Percentiles rank a stretch among this genome's conserved stretches.
Evolutionary conservation across 2,329 filamentous ascomycete genomes (phyloP).

Genomic region (Fusarium gaditjirri): DNA sequence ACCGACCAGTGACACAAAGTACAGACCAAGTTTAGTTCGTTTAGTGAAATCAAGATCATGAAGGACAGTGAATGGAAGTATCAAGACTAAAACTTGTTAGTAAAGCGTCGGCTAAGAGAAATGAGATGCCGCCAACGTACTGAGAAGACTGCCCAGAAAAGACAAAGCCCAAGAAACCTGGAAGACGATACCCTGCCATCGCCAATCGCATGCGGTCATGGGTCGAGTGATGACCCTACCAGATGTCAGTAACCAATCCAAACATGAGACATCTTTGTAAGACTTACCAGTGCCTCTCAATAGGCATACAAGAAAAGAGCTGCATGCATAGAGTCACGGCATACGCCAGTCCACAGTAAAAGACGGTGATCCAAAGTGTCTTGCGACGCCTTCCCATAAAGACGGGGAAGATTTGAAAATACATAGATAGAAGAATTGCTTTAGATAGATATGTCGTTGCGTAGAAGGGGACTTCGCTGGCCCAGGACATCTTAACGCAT

Average conservation of each 20-base stretch:
- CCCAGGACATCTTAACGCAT: slow-evolving; percentile 23
- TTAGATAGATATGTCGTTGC: slow-evolving; percentile 27
- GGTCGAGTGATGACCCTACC: slow-evolving; percentile 16
- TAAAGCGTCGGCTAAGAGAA: rapidly evolving
- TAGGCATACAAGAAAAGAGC: slow-evolving; percentile 30
- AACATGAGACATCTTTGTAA: background rate
- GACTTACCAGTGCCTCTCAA: slow-evolving; percentile 30
- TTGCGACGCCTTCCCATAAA: slow-evolving; percentile 28
- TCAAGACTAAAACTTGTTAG: slow-evolving; percentile 11
- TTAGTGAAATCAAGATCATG: slow-evolving; percentile 21
- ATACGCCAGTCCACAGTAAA: slow-evolving; percentile 21
- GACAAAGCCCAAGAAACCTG: slow-evolving; percentile 28
- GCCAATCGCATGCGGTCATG: slow-evolving; percentile 12
- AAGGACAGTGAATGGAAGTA: slow-evolving; percentile 24
- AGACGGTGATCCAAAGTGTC: slow-evolving; percentile 9
- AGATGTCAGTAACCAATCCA: background rate
- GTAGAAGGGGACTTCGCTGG: slow-evolving; percentile 32
- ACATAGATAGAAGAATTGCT: slow-evolving; percentile 17
- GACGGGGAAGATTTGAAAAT: slow-evolving; percentile 20
- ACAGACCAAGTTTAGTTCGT: slow-evolving; percentile 13
- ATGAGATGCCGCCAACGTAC: background rate
- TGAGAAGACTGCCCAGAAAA: slow-evolving; percentile 24
- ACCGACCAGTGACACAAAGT: slow-evolving; percentile 24
- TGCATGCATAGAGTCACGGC: slow-evolving; percentile 13
- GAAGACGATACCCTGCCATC: slow-evolving; percentile 24